Conservation (phyloP, 495 filamentous ascomycete species). For the Massariosphaeria phaeospora region DNA sequence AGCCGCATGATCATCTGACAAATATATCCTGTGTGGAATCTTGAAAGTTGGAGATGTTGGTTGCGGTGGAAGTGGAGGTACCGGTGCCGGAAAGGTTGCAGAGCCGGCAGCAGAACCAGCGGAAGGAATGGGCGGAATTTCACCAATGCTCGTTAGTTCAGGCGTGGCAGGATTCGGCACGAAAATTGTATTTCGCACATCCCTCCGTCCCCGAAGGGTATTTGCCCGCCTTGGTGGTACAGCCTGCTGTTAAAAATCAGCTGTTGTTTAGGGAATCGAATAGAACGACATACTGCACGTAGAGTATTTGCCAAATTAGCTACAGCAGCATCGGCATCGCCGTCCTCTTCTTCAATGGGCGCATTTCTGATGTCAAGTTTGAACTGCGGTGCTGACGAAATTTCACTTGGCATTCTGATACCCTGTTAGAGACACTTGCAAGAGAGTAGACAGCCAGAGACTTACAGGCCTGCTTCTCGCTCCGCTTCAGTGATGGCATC, state of each 20-base stretch:
- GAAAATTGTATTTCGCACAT: constrained; percentile 58
- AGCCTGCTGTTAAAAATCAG: constrained; percentile 44
- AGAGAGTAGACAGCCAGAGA: not conserved
- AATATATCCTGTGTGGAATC: constrained; percentile 27
- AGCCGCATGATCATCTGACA: constrained; percentile 52
- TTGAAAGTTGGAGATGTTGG: constrained; percentile 38
- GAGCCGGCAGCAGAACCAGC: constrained; percentile 8
- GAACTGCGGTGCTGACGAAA: constrained; percentile 50
- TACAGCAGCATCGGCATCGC: constrained; percentile 79
- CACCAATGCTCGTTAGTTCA: constrained; percentile 31
- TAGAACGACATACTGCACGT: constrained; percentile 51
- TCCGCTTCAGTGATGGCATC: constrained; percentile 83
- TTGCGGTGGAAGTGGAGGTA: constrained; percentile 17
- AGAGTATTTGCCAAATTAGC: constrained; percentile 89
- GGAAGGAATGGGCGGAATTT: constrained; percentile 23
- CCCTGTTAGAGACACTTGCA: not conserved
- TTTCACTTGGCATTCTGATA: constrained; percentile 15
- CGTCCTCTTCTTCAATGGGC: constrained; percentile 88
- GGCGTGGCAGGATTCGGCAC: constrained; percentile 33
- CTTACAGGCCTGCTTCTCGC: constrained; percentile 61
- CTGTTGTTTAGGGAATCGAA: not conserved
- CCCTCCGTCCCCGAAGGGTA: constrained; percentile 80
- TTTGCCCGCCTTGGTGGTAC: constrained; percentile 61
- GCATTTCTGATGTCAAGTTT: constrained; percentile 90
- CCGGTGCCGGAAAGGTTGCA: constrained; percentile 7